Conservation (phyloP, 2,329 filamentous ascomycete species). For the Paecilomyces fulvus region DNA sequence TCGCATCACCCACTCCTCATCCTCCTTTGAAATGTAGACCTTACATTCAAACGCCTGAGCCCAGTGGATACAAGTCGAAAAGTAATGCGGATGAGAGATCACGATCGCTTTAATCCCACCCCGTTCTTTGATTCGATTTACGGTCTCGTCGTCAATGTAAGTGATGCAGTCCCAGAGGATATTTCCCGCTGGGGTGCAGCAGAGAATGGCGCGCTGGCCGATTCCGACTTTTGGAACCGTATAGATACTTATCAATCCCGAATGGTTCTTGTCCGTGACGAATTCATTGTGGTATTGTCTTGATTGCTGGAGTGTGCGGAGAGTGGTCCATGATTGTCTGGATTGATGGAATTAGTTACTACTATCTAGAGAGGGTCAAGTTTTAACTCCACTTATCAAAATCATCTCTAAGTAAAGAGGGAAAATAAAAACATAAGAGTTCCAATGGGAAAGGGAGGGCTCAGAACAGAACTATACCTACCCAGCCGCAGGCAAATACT, state of each 20-base stretch:
- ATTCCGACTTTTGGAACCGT: conserved; percentile 56
- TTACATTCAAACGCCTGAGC: conserved; percentile 58
- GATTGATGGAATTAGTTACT: background rate
- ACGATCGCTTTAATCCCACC: conserved; percentile 65
- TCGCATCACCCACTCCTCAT: conserved; percentile 55
- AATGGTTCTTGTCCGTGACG: conserved; percentile 6
- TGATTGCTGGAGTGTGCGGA: conserved; percentile 14
- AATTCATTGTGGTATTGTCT: conserved; percentile 16
- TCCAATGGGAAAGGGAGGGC: background rate
- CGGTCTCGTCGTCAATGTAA: conserved; percentile 57
- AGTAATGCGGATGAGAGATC: conserved; percentile 77
- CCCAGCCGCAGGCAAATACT: conserved; percentile 21
- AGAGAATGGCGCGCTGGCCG: conserved; percentile 63
- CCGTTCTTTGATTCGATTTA: conserved; percentile 46
- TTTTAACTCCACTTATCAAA: background rate
- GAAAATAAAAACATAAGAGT: background rate
- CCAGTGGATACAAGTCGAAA: conserved; percentile 69
- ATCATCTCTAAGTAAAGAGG: background rate
- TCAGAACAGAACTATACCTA: conserved; percentile 6
- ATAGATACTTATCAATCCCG: conserved; percentile 16
- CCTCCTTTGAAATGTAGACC: conserved; percentile 59
- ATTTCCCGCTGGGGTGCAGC: conserved; percentile 59
- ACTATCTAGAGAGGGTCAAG: background rate
- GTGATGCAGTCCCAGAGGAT: conserved; percentile 73
- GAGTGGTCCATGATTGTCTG: conserved; percentile 22